phyloP scores from a whole-genome alignment of 2,329 filamentous ascomycete genomes.

The Botrytis deweyae region DNA sequence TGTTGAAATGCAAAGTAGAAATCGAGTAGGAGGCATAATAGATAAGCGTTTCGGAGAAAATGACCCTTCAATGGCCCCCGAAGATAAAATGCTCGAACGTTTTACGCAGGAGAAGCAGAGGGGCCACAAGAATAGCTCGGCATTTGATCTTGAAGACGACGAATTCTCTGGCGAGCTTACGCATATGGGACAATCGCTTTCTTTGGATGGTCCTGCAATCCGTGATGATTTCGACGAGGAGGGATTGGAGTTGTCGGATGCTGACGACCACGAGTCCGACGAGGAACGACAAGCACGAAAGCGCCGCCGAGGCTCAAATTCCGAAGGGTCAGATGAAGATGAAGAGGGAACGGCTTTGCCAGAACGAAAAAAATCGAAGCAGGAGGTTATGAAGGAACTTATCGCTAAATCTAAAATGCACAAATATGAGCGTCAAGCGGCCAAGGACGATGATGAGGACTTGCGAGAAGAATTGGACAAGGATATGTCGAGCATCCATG shows the following conservation, averaged over 20 bases:
- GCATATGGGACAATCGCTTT: slow-evolving; percentile 75
- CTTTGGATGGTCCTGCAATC: slow-evolving; percentile 54
- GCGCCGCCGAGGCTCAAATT: slow-evolving; percentile 51
- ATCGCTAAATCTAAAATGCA: slow-evolving; percentile 96
- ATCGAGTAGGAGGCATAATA: slow-evolving; percentile 88
- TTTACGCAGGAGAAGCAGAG: slow-evolving; percentile 86
- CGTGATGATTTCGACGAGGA: slow-evolving; percentile 79
- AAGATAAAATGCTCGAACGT: slow-evolving; percentile 87
- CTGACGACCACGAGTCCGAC: slow-evolving; percentile 57
- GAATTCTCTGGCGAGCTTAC: slow-evolving; percentile 70
- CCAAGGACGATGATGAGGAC: slow-evolving; percentile 91
- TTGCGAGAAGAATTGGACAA: slow-evolving; percentile 81
- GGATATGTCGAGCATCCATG: slow-evolving; percentile 73
- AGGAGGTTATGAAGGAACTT: slow-evolving; percentile 96
- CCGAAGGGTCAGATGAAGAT: slow-evolving; percentile 50
- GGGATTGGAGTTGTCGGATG: slow-evolving; percentile 60
- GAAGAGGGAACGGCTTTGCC: slow-evolving; percentile 58
- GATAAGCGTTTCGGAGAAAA: slow-evolving; percentile 96
- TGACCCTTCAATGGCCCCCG: slow-evolving; percentile 88
- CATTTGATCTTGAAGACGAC: slow-evolving; percentile 90
- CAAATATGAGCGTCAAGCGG: slow-evolving; percentile 90
- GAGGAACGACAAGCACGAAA: slow-evolving; percentile 57
- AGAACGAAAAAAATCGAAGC: slow-evolving; percentile 88
- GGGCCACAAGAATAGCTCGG: slow-evolving; percentile 70
- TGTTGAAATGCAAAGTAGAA: slow-evolving; percentile 76